These are phyloP conservation scores for Neocallimastix lanati DNA, from an alignment of 192 early-diverging fungal species.

Conservation along the genomic window DNA sequence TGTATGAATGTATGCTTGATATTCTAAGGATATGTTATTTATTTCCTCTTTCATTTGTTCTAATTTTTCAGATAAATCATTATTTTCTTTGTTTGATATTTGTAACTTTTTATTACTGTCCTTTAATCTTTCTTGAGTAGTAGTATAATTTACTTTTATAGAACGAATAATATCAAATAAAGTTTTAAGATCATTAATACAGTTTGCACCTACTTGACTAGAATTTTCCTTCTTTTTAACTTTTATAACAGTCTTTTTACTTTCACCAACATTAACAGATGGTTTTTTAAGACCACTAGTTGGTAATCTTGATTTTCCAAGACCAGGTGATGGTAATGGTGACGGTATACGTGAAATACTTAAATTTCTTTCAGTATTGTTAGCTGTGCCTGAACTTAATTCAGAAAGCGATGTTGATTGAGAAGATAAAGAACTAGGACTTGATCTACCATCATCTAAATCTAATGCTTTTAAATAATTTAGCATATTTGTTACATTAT, in stretches of 20 bases:
- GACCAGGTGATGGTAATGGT: background rate
- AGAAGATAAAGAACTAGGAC: background rate
- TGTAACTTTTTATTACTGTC: background rate
- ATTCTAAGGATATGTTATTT: background rate
- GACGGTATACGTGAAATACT: background rate
- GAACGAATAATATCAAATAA: background rate
- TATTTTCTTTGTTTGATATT: background rate
- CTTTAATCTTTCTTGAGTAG: background rate
- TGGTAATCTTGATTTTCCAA: background rate
- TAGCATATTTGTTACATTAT: background rate
- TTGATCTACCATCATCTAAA: background rate
- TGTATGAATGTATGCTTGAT: background rate
- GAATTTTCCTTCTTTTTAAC: background rate
- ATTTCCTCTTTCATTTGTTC: background rate
- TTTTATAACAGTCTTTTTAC: background rate
- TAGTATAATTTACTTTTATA: background rate
- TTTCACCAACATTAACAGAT: background rate
- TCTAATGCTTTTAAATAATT: background rate
- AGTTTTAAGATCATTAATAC: background rate
- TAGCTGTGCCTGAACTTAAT: background rate
- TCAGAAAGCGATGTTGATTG: background rate
- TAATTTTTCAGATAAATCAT: background rate
- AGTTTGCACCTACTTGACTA: background rate
- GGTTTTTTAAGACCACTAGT: background rate
- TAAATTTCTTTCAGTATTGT: background rate